Conservation (phyloP, 1,139 yeast species). For the Pichia sp. region DNA sequence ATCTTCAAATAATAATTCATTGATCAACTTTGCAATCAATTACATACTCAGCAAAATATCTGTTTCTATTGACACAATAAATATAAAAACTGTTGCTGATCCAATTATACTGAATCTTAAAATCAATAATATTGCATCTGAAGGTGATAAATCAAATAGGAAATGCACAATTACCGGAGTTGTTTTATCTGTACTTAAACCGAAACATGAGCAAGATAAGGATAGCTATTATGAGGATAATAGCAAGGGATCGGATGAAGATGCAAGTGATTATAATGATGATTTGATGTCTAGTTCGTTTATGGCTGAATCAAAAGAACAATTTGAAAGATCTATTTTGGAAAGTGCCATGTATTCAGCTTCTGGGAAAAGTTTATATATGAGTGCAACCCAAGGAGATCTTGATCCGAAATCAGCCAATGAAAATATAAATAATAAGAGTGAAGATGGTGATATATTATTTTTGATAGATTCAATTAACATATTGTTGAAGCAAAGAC, state of each 20-base stretch:
- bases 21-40: slow-evolving; percentile 61
- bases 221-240: slow-evolving; percentile 7
- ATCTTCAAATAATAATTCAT: slow-evolving; percentile 35
- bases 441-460: slow-evolving; percentile 7
- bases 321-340: slow-evolving; percentile 41
- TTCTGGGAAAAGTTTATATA: slow-evolving; percentile 52
- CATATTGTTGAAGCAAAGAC: background rate
- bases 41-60: slow-evolving; percentile 60
- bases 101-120: slow-evolving; percentile 39
- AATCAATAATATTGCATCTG: slow-evolving; percentile 37
- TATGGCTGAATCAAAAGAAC: slow-evolving; percentile 28
- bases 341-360: slow-evolving; percentile 64
- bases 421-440: slow-evolving; percentile 6
- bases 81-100: slow-evolving; percentile 47
- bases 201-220: slow-evolving; percentile 29
- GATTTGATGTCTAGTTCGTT: slow-evolving; percentile 34
- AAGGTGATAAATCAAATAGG: slow-evolving; percentile 44
- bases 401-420: slow-evolving; percentile 16
- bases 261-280: slow-evolving; percentile 26
- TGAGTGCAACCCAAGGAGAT: slow-evolving; percentile 64
- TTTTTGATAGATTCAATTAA: slow-evolving; percentile 1
- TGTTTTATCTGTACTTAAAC: slow-evolving; percentile 34
- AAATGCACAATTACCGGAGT: slow-evolving; percentile 37
- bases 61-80: slow-evolving; percentile 40
- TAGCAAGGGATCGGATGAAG: slow-evolving; percentile 20